Base-by-base conservation (phyloP, 257 asterid species). In the Penstemon newberryi region DNA sequence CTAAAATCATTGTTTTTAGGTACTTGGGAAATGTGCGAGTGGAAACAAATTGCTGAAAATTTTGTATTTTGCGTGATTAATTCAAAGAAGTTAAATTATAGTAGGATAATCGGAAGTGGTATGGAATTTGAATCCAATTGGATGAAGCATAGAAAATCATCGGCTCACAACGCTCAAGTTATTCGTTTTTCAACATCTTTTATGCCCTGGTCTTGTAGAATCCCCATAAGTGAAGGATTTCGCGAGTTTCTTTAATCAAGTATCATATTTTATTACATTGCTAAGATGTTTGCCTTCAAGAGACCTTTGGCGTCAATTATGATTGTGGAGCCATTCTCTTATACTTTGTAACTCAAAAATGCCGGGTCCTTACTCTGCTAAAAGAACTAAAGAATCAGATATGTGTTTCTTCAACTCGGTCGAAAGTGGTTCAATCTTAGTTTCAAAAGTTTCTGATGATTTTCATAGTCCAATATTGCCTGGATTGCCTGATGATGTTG, bases 401-500 rank as follows among this genome's bases (percentile, higher is more conserved):
- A 72, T 82, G 80, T 78, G 80, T 76, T 78, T 78, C 76, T 53
- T 86, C 63, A 60, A 75, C 11, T 25, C 5, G 41, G 33, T 67
- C 39, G 75, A 83, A 80, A 77, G 74, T 68, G 54, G 60, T 37
- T 60, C 64, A 19, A 44, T 18, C 41, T 79, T 81, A 58, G 71
- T 61, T 76, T 78, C 77, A 43, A 69, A 73, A 58, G 71, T 73
- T 25, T 56, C 67, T 47, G 71, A 75, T 78, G 83, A 75, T 64
- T 69, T 39, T 18, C 1, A 69, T 64, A 41, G 71, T 70, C 80
- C 88, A 38, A 77, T 89, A 71, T 80, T 89, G 81, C 91, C 93
- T 66, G 97, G 95, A 59, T 80, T 90, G 79, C 93, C 95, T 13
- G 96, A 92, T 74, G 97, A 88, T 68, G 90, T 92, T 38, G 83